Evolutionary conservation across 257 asterid genomes (phyloP).

Genomic region (Parsonsia alboflavescens): DNA sequence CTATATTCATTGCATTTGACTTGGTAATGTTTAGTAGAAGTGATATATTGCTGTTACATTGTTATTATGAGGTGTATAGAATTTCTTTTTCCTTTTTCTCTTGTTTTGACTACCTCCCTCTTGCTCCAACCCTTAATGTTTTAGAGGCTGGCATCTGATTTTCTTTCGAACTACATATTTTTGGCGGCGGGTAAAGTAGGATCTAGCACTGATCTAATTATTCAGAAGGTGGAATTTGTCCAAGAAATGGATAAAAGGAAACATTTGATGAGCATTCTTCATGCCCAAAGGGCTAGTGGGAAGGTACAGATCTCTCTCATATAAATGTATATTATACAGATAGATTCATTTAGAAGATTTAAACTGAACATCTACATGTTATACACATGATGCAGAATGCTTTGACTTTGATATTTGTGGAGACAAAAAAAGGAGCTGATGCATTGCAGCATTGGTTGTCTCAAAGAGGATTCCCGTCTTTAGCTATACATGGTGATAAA

Average conservation of each 20-base stretch:
- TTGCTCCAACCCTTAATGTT: not conserved
- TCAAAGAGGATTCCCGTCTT: constrained; percentile 44
- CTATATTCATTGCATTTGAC: not conserved
- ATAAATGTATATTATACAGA: too few relatives aligned
- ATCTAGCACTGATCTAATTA: constrained; percentile 61
- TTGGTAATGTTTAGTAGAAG: not conserved
- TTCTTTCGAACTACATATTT: constrained; percentile 50
- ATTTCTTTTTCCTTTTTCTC: not conserved
- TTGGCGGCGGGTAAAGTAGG: constrained; percentile 76
- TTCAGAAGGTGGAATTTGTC: constrained; percentile 59
- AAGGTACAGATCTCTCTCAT: constrained; percentile 28
- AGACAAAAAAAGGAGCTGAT: constrained; percentile 77
- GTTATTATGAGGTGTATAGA: not conserved
- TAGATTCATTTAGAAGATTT: not conserved
- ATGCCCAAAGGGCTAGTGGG: constrained; percentile 24
- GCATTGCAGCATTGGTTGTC: constrained; percentile 50
- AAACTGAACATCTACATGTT: not conserved
- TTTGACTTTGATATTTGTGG: constrained; percentile 64
- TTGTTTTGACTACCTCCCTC: not conserved
- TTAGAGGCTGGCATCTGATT: constrained; percentile 68
- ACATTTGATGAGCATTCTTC: constrained; percentile 40
- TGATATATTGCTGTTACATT: not conserved
- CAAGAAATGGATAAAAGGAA: constrained; percentile 44
- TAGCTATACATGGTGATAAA: constrained; percentile 83
- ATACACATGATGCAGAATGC: constrained; percentile 29